Conservation (phyloP, 2,329 filamentous ascomycete species). For the Cercospora zeae-maydis region DNA sequence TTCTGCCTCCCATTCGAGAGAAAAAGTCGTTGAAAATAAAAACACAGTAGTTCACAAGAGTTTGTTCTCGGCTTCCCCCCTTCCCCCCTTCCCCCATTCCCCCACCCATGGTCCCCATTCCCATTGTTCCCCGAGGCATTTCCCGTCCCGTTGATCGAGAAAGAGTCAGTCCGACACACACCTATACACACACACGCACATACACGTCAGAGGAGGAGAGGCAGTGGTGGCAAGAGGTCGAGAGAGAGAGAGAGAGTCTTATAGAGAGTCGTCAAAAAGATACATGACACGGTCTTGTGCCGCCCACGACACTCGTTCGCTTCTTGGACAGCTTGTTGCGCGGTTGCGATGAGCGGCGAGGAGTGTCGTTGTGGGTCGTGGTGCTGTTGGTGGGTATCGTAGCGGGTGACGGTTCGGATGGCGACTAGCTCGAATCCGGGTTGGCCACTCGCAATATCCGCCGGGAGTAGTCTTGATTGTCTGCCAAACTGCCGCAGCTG, state of each 20-base stretch:
- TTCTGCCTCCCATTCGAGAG: neutral
- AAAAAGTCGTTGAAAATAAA: neutral
- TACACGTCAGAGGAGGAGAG: neutral
- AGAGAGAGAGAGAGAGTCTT: neutral
- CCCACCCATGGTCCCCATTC: too few relatives aligned
- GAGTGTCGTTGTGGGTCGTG: neutral
- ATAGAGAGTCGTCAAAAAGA: slow-evolving; percentile 16
- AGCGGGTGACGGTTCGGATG: slow-evolving; percentile 2
- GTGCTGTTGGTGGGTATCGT: neutral
- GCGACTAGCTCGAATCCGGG: slow-evolving; percentile 22
- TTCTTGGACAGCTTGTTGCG: slow-evolving; percentile 18
- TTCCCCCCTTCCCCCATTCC: neutral
- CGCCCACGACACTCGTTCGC: neutral
- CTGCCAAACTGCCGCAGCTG: slow-evolving; percentile 89
- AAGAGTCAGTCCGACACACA: neutral
- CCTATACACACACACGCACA: neutral
- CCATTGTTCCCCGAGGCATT: neutral
- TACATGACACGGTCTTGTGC: slow-evolving; percentile 12
- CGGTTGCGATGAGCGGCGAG: slow-evolving; percentile 2
- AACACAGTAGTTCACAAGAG: neutral
- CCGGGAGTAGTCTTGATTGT: slow-evolving; percentile 91
- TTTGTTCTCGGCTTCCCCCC: neutral
- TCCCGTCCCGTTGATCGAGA: neutral
- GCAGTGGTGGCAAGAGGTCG: too few relatives aligned
- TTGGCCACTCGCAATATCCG: slow-evolving; percentile 82